These are phyloP conservation scores for Thelonectria blattea DNA, from an alignment of 2,329 filamentous ascomycete genomes.

Conservation along the genomic window DNA sequence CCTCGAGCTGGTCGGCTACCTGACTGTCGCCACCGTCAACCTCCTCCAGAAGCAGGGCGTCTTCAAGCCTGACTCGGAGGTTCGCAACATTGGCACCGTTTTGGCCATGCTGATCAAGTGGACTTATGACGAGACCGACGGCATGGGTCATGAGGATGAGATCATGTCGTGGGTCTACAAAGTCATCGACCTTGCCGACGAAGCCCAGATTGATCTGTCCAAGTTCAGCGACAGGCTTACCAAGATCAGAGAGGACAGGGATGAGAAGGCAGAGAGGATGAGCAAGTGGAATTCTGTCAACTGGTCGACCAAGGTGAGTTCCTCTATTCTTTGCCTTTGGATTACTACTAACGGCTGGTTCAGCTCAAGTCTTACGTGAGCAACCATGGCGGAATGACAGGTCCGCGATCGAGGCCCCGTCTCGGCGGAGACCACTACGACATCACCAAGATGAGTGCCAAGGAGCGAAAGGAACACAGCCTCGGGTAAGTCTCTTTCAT, in stretches of 20 bases:
- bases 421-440: background rate
- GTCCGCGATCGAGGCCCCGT: background rate
- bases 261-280: background rate
- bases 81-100: slow-evolving; percentile 27
- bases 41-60: slow-evolving; percentile 20
- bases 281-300: slow-evolving; percentile 4
- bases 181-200: slow-evolving; percentile 25
- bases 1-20: slow-evolving; percentile 24
- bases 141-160: slow-evolving; percentile 5
- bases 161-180: slow-evolving; percentile 23
- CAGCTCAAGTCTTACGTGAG: background rate
- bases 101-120: slow-evolving; percentile 25
- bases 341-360: background rate
- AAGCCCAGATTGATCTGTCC: slow-evolving; percentile 14
- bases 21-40: slow-evolving; percentile 23
- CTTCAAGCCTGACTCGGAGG: slow-evolving; percentile 23
- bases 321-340: background rate
- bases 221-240: slow-evolving; percentile 1
- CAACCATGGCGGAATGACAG: background rate
- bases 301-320: background rate
- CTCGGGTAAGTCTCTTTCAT: too few species aligned
- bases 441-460: background rate
- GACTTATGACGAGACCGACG: background rate
- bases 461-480: background rate
- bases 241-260: slow-evolving; percentile 1